Percentiles rank a stretch among this genome's conserved stretches.
phyloP scores from a whole-genome alignment of 2,329 filamentous ascomycete genomes.

The Aspergillus japonicus region DNA sequence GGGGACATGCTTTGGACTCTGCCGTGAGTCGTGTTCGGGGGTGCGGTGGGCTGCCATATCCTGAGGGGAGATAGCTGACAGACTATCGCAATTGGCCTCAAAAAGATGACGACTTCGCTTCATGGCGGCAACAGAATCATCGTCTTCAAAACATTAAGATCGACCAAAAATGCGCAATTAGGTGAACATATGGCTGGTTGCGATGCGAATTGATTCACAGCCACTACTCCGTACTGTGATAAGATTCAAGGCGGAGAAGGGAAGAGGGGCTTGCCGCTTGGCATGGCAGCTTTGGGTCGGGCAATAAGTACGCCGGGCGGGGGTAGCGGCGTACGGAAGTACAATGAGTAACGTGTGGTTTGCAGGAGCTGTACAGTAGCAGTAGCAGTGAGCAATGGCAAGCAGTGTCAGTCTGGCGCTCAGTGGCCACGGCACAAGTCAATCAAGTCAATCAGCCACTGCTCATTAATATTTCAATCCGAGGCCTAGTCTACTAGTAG shows the following conservation, averaged over 20 bases:
- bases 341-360: too few species aligned
- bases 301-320: too few species aligned
- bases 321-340: too few species aligned
- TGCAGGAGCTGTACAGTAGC: not conserved
- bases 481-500: not conserved
- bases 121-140: slow-evolving; percentile 30
- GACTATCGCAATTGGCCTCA: slow-evolving; percentile 37
- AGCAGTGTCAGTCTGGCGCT: too few species aligned
- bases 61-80: slow-evolving; percentile 35
- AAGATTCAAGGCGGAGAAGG: slow-evolving; percentile 1
- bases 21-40: slow-evolving; percentile 30
- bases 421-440: too few species aligned
- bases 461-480: not conserved
- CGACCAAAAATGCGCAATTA: too few species aligned
- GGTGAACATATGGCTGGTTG: slow-evolving; percentile 15
- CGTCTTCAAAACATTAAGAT: slow-evolving; percentile 18
- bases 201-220: not conserved
- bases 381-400: not conserved
- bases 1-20: slow-evolving; percentile 31
- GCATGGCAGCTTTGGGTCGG: not conserved
- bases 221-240: not conserved
- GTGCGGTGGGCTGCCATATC: slow-evolving; percentile 21
- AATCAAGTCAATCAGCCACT: not conserved
- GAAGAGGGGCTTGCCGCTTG: slow-evolving; percentile 3
- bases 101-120: slow-evolving; percentile 42